phyloP scores from a whole-genome alignment of 129 eudicot species.

The Lactuca sativa region DNA sequence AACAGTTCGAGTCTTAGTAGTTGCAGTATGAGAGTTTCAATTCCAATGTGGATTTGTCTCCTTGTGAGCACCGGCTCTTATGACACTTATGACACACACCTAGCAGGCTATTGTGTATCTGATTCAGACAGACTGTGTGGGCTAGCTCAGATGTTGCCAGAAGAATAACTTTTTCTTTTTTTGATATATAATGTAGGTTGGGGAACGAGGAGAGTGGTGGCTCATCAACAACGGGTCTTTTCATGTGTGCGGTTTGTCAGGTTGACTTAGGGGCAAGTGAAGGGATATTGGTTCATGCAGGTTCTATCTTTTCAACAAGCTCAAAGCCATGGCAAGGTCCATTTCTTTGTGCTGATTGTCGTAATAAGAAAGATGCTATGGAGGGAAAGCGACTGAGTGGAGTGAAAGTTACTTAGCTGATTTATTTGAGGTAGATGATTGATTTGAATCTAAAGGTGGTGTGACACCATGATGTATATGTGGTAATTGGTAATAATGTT shows the following conservation, averaged over 20 bases:
- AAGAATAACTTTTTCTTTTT: not conserved
- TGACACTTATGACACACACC: too few relatives aligned
- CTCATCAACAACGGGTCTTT: conserved; percentile 51
- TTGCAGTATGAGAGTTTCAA: too few relatives aligned
- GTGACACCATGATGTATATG: conserved; percentile 35
- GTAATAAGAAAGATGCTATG: conserved; percentile 90
- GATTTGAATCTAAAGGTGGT: conserved; percentile 24
- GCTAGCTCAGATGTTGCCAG: not conserved
- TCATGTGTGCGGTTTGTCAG: conserved; percentile 83
- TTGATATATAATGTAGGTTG: conserved; percentile 48
- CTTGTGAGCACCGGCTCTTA: too few relatives aligned
- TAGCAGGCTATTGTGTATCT: too few relatives aligned
- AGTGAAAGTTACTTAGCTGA: conserved; percentile 41
- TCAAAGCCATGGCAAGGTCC: conserved; percentile 98
- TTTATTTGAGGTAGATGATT: conserved; percentile 20
- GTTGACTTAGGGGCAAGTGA: conserved; percentile 75
- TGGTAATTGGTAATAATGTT: conserved; percentile 24
- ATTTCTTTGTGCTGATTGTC: conserved; percentile 75
- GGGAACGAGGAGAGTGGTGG: conserved; percentile 53
- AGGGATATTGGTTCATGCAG: conserved; percentile 91
- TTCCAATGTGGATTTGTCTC: too few relatives aligned
- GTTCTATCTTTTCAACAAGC: conserved; percentile 77
- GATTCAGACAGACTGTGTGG: too few relatives aligned
- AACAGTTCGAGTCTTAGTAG: too few relatives aligned
- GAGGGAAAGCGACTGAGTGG: conserved; percentile 94